Percentiles rank a stretch among this genome's conserved stretches.
These are phyloP conservation scores for Chrysanthemum lavandulifolium DNA, from an alignment of 129 eudicot genomes.

Conservation along the genomic window DNA sequence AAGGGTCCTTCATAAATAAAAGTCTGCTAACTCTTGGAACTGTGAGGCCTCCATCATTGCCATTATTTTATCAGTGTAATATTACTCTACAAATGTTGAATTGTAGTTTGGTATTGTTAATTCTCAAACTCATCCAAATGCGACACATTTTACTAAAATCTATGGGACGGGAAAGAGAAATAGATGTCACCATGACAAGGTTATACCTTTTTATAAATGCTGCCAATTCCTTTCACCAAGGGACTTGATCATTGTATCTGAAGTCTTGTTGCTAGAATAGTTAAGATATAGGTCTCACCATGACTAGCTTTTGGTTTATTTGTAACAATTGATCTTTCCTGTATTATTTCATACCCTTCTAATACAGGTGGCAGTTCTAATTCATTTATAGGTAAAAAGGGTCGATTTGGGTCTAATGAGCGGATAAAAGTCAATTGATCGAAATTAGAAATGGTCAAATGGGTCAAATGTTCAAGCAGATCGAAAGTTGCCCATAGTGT, in stretches of 20 bases:
- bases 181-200: constrained; percentile 8
- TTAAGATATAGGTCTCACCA: constrained; percentile 9
- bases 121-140: not conserved
- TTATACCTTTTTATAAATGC: not conserved
- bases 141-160: constrained; percentile 8
- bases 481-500: not conserved
- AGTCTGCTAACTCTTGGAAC: constrained; percentile 98
- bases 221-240: constrained; percentile 1
- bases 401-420: constrained; percentile 1
- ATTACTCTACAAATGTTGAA: constrained; percentile 25
- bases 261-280: constrained; percentile 9
- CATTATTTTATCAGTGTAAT: constrained; percentile 39
- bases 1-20: constrained; percentile 92
- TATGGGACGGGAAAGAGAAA: constrained; percentile 7
- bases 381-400: not conserved
- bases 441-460: not conserved
- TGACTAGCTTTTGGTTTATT: constrained; percentile 3
- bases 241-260: constrained; percentile 2
- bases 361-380: not conserved
- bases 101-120: constrained; percentile 19
- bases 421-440: not conserved
- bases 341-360: not conserved
- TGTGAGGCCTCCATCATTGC: constrained; percentile 63
- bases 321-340: constrained; percentile 8
- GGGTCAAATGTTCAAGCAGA: not conserved